Conservation (phyloP, 1,139 yeast species). For the Yamadazyma triangularis region DNA sequence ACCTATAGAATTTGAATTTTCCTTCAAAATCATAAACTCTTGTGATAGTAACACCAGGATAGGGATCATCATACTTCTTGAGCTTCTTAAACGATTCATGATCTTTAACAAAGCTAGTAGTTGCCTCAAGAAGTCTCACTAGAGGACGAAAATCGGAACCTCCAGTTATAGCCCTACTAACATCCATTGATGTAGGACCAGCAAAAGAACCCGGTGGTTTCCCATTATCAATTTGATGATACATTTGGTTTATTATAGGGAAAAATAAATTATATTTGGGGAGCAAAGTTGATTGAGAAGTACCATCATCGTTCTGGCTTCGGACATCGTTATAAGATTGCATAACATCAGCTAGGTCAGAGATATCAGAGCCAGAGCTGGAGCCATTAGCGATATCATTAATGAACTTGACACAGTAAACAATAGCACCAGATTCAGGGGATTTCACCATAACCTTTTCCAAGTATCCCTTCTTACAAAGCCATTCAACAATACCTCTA, state of each 20-base stretch:
- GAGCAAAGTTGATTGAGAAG: no score
- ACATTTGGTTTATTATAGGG: slow-evolving; percentile 63
- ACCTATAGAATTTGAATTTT: slow-evolving; percentile 66
- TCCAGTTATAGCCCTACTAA: slow-evolving; percentile 51
- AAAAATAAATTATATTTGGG: slow-evolving; percentile 48
- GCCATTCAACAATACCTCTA: slow-evolving; percentile 45
- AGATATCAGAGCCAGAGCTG: no score
- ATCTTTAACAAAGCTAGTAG: slow-evolving; percentile 30
- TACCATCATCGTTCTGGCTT: no score
- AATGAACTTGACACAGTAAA: slow-evolving; percentile 58
- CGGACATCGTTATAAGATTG: no score
- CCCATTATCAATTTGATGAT: slow-evolving; percentile 45
- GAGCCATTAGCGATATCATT: slow-evolving; percentile 45
- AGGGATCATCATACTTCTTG: slow-evolving; percentile 19
- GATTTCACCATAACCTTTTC: slow-evolving; percentile 52
- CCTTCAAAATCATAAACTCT: slow-evolving; percentile 73
- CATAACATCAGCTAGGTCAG: no score
- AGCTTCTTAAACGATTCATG: slow-evolving; percentile 19
- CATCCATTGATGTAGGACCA: slow-evolving; percentile 58
- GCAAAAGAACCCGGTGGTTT: slow-evolving; percentile 29
- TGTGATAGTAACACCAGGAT: slow-evolving; percentile 34
- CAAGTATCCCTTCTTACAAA: slow-evolving; percentile 50
- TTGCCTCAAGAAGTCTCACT: slow-evolving; percentile 45
- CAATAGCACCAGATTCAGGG: slow-evolving; percentile 20
- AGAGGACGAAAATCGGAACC: slow-evolving; percentile 46